A percentile compares a stretch with the other conserved stretches of the same genome.
phyloP scores from a whole-genome alignment of 1,139 yeast genomes.

The Nakaseomyces sp. region DNA sequence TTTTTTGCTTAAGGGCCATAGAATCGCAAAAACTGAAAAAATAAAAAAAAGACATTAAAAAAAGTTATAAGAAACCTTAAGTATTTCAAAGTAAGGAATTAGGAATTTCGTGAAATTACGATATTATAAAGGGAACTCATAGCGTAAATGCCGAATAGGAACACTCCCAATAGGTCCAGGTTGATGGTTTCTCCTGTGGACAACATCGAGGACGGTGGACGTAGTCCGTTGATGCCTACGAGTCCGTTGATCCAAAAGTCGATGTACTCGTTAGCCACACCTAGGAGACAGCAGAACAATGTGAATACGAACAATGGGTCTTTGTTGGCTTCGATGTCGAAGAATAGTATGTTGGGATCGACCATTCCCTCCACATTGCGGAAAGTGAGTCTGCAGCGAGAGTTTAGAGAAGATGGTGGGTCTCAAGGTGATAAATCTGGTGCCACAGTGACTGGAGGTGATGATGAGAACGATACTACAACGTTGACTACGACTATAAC shows the following conservation, averaged over 20 bases:
- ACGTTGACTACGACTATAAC: slow-evolving; percentile 12
- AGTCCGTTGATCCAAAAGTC: slow-evolving; percentile 6
- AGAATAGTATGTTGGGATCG: slow-evolving; percentile 24
- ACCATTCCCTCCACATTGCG: slow-evolving; percentile 28
- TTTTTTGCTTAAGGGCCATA: too few species aligned
- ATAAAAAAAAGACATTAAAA: too few species aligned
- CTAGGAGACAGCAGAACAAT: slow-evolving; percentile 7
- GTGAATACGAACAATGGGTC: slow-evolving; percentile 13
- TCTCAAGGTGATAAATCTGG: slow-evolving; percentile 9
- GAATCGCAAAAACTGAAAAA: too few species aligned
- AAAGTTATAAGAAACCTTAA: too few species aligned
- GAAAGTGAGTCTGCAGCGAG: slow-evolving; percentile 24
- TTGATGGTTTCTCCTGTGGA: slow-evolving; percentile 2
- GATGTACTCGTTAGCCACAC: slow-evolving; percentile 3
- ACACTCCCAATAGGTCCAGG: slow-evolving; percentile 1
- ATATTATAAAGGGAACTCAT: too few species aligned
- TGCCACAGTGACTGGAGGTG: slow-evolving; percentile 32
- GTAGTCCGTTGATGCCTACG: slow-evolving; percentile 4
- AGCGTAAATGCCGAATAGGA: slow-evolving; percentile 2
- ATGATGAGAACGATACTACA: slow-evolving; percentile 30
- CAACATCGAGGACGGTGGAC: neutral
- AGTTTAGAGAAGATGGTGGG: slow-evolving; percentile 9
- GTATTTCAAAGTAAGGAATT: neutral
- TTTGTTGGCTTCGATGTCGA: slow-evolving; percentile 23
- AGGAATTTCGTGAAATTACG: too few species aligned